Conservation (phyloP, 176 grass and related monocot genomes). For the Carex myosuroides region DNA sequence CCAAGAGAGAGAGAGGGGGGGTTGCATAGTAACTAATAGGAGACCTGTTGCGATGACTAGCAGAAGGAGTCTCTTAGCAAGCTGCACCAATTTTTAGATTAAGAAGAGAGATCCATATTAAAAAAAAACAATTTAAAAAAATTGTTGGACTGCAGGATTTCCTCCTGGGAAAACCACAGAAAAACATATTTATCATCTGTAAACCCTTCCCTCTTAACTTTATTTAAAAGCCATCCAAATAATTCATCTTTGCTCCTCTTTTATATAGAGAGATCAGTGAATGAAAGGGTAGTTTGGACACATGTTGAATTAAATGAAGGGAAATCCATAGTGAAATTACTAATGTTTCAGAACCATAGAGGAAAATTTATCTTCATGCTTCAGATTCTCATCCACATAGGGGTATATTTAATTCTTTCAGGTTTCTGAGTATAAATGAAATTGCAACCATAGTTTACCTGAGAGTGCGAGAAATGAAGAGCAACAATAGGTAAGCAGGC, state of each 20-base stretch:
- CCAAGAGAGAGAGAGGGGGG: slow-evolving; percentile 77
- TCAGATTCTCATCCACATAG: not conserved
- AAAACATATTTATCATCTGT: not conserved
- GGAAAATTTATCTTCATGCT: not conserved
- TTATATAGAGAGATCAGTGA: not conserved
- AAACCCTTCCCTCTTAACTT: not conserved
- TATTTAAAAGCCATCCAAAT: not conserved
- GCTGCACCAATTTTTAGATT: slow-evolving; percentile 44
- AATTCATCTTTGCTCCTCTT: not conserved
- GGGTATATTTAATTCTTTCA: not conserved
- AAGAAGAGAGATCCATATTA: not conserved
- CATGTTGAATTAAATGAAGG: not conserved
- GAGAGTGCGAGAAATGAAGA: slow-evolving; percentile 83
- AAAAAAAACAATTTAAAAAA: not conserved
- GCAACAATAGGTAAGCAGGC: slow-evolving; percentile 83
- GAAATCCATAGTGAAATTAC: not conserved
- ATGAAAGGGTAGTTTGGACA: not conserved
- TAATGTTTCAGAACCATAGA: not conserved
- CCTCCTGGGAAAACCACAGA: not conserved
- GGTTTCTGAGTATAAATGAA: not conserved
- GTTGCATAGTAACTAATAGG: slow-evolving; percentile 85
- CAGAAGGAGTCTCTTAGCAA: slow-evolving; percentile 69
- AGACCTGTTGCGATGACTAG: slow-evolving; percentile 73
- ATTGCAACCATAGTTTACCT: slow-evolving; percentile 36
- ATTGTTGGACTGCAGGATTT: not conserved